Base-by-base conservation (phyloP, 345 rosid species). In the Ceriops tagal region DNA sequence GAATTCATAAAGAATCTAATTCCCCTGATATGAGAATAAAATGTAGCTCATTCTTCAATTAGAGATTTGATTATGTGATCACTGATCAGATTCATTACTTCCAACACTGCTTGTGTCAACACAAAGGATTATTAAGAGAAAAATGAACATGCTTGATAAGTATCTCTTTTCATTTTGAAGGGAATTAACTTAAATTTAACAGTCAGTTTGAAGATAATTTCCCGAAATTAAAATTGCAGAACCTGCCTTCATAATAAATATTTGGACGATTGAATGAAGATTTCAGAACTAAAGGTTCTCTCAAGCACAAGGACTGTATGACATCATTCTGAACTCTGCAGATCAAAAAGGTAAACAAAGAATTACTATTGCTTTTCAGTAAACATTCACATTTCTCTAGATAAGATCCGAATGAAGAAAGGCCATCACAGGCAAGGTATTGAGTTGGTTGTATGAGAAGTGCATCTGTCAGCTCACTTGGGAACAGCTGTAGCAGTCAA, bases 401-500 rank as follows among this genome's bases (percentile, higher is more conserved):
- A 24, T 61, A 43, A 31, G 8, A 61, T 26, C 64, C 59, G 55
- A 56, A 5, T 10, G 27, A 7, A 10, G 51, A 30, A 68, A 37
- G 58, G 59, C 58, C 16, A 62, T 31, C 39, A 30, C 8, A 61
- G 47, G 68, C 7, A 32, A 57, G 52, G 8, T 57, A 69, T 5
- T 1, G 60, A 62, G 61, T 64, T 20, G 43, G 31, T 39, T 57
- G 35, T 24, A 30, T 64, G 39, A 51, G 52, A 16, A 74, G 49
- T 13, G 49, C 53, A 62, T 58, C 31, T 6, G 58, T 53, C 16
- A 65, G 58, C 92, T 72, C 66, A 95, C 99, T 88, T 90, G 11
- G 96, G 97, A 84, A 78, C 91, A 77, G 99, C 99, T 74, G 99
- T 92, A 63, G 96, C 99, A 1, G 99, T 95, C 79, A 92, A 81